A percentile compares a stretch with the other conserved stretches of the same genome.
Conservation (phyloP, 2,329 filamentous ascomycete genomes). For the Aspergillus quadricinctus region DNA sequence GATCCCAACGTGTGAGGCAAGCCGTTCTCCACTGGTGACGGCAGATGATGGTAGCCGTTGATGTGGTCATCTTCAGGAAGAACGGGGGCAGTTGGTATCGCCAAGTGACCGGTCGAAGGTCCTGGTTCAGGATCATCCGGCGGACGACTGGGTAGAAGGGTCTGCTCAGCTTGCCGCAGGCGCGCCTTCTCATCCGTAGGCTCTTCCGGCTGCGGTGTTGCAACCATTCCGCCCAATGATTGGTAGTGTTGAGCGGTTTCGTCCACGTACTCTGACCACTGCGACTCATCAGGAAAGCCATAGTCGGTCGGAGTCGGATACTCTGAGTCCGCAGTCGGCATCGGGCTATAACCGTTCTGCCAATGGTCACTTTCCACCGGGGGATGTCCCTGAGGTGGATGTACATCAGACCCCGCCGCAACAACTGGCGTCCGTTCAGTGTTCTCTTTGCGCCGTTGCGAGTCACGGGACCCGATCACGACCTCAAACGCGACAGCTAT, state of each 20-base stretch:
- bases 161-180: conserved; percentile 69
- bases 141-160: conserved; percentile 76
- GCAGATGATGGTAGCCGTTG: conserved; percentile 41
- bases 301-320: conserved; percentile 24
- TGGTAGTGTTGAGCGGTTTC: conserved; percentile 21
- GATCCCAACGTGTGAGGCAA: conserved; percentile 23
- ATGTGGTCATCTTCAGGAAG: conserved; percentile 50
- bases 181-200: conserved; percentile 76
- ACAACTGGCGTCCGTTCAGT: conserved; percentile 27
- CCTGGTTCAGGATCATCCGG: conserved; percentile 46
- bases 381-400: conserved; percentile 15
- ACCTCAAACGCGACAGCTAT: conserved; percentile 82
- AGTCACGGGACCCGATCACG: conserved; percentile 81
- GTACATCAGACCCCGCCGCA: conserved; percentile 27
- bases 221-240: conserved; percentile 20
- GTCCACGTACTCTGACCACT: conserved; percentile 28
- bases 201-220: conserved; percentile 54
- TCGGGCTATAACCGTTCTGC: conserved; percentile 19
- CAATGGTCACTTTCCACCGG: conserved; percentile 25
- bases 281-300: conserved; percentile 17
- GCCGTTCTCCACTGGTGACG: conserved; percentile 16
- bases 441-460: conserved; percentile 50
- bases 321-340: conserved; percentile 16
- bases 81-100: conserved; percentile 42
- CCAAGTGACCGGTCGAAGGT: conserved; percentile 40